Conservation (phyloP, 371 early-diverging fungal species). For the Batkoa obscura region DNA sequence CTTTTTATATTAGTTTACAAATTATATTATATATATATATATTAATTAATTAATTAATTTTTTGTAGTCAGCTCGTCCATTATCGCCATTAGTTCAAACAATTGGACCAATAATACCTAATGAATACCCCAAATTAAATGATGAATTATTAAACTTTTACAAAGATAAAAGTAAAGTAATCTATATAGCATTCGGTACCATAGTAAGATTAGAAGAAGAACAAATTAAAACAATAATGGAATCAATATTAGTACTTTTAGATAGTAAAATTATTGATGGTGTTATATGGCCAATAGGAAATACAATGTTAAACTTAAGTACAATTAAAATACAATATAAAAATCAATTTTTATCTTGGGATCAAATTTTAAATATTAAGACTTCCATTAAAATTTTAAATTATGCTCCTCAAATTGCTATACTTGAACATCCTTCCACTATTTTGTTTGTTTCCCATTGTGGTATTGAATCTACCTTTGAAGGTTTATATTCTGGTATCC, state of each 20-base stretch:
- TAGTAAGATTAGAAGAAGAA: neutral
- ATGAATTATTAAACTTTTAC: constrained; percentile 8
- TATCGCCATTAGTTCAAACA: constrained; percentile 14
- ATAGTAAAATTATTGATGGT: constrained; percentile 12
- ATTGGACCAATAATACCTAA: constrained; percentile 16
- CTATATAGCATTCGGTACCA: constrained; percentile 19
- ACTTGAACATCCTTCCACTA: constrained; percentile 14
- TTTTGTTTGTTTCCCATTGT: constrained; percentile 17
- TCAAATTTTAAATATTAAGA: neutral
- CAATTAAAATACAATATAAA: neutral
- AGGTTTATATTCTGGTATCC: constrained; percentile 12
- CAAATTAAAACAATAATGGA: constrained; percentile 10
- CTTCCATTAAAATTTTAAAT: constrained; percentile 7
- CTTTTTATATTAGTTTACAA: too few relatives aligned
- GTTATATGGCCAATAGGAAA: constrained; percentile 14
- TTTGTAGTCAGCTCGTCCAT: constrained; percentile 10
- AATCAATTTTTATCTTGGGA: too few relatives aligned
- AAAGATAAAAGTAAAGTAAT: constrained; percentile 9
- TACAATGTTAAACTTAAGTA: neutral
- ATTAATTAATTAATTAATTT: neutral
- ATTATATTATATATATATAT: too few relatives aligned
- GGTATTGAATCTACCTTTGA: constrained; percentile 17
- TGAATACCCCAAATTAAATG: constrained; percentile 9
- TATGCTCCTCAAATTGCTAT: constrained; percentile 19
- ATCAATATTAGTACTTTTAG: constrained; percentile 6